A percentile compares a stretch with the other conserved stretches of the same genome.
phyloP scores from a whole-genome alignment of 495 filamentous ascomycete genomes.

The Xylaria acuta region DNA sequence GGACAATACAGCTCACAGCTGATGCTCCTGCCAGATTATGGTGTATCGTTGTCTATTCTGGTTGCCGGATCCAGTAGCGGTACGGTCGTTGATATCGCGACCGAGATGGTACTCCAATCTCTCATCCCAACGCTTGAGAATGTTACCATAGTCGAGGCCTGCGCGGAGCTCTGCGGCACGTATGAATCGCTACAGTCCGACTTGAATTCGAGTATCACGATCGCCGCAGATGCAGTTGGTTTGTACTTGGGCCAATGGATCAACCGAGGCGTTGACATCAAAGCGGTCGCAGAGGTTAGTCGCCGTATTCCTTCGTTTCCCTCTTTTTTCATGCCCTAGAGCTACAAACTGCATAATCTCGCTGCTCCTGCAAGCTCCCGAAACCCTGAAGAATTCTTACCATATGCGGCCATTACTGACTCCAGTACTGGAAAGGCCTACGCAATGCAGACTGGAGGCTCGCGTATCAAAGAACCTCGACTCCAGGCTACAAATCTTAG shows the following conservation, averaged over 20 bases:
- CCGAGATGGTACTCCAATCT: conserved; percentile 13
- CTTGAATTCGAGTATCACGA: conserved; percentile 41
- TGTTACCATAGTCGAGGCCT: not conserved
- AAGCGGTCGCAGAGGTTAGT: conserved; percentile 3
- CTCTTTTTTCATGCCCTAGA: not conserved
- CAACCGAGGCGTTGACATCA: not conserved
- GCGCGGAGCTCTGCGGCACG: not conserved
- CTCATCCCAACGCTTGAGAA: conserved; percentile 8
- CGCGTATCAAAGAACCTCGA: not conserved
- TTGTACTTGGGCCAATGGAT: conserved; percentile 10
- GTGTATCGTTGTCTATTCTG: not conserved
- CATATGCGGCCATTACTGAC: not conserved
- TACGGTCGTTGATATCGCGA: not conserved
- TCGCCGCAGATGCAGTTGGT: conserved; percentile 3
- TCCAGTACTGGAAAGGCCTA: not conserved
- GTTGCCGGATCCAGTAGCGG: conserved; percentile 8
- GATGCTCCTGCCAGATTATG: conserved; percentile 47
- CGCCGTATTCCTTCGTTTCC: not conserved
- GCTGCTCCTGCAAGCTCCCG: not conserved
- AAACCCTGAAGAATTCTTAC: not conserved
- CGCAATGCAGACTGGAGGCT: not conserved
- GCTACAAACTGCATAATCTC: not conserved
- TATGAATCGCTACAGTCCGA: conserved; percentile 46
- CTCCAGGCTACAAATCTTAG: conserved; percentile 3
- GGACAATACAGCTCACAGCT: conserved; percentile 44